Base-by-base conservation (phyloP, 768 basidiomycete species). In the Tricholomella constricta region DNA sequence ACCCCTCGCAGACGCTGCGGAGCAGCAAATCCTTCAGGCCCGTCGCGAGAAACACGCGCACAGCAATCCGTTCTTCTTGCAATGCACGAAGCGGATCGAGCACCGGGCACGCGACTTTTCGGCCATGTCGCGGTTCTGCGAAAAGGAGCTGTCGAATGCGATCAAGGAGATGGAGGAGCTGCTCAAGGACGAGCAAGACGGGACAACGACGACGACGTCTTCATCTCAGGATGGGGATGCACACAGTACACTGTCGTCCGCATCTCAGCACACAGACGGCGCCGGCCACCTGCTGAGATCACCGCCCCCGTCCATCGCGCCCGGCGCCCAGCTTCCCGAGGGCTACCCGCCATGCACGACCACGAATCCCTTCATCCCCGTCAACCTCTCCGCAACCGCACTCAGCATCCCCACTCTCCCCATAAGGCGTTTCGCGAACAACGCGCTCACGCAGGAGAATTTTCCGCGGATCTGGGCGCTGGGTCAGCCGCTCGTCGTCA, bases 401-500 rank as follows among this genome's bases (percentile, higher is more conserved):
- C 48, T 57, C 20, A 44, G 69, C 26, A 73, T 85, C 17, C 79
- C 81, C 0, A 76, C 65, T 11, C 78, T 78, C 54, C 52, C 66
- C 0, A 81, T 85, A 37, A 69, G 67, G 20, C 72, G 74, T 2
- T 81, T 84, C 59, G 51, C 68, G 0, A 73, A 80, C 49, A 58
- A 69, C 7, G 74, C 80, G 17, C 75, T 91, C 20, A 79, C 80
- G 4, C 80, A 84, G 20, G 73, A 77, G 6, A 62, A 78, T 14
- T 94, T 95, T 71, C 80, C 81, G 44, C 65, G 70, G 6, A 69
- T 91, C 7, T 98, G 95, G 95, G 65, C 67, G 8, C 70, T 70
- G 37, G 94, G 94, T 23, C 75, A 86, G 31, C 91, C 94, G 2
- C 65, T 98, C 8, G 81, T 96, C 26, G 88, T 97, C 42, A 87